phyloP scores from a whole-genome alignment of 257 asterid species.

The Nicotiana otophora region DNA sequence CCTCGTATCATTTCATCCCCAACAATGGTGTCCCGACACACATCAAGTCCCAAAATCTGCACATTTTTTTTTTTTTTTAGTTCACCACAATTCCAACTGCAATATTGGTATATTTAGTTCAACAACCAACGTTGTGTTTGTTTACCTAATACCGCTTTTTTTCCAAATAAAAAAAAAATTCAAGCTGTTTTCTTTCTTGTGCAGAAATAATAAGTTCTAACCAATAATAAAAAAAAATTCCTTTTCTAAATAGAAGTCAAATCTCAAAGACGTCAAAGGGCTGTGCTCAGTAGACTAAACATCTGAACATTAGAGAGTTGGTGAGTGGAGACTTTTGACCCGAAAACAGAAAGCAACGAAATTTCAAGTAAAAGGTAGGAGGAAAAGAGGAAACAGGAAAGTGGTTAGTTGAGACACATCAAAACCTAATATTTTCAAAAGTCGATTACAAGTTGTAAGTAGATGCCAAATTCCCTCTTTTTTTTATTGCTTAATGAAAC shows the following conservation, averaged over 20 bases:
- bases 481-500: background rate
- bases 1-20: constrained; percentile 70
- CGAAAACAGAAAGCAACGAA: background rate
- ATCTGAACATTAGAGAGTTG: constrained; percentile 4
- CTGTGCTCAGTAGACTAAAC: background rate
- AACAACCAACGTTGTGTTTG: background rate
- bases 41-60: constrained; percentile 59
- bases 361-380: background rate
- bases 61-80: background rate
- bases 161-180: background rate
- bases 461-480: background rate
- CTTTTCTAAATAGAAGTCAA: background rate
- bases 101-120: background rate
- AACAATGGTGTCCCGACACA: constrained; percentile 52
- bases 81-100: background rate
- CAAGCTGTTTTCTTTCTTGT: background rate
- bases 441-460: background rate
- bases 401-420: constrained; percentile 10
- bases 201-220: background rate
- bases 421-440: background rate
- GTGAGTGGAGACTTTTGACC: constrained; percentile 23
- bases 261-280: background rate
- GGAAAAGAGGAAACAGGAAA: background rate
- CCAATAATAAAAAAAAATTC: background rate
- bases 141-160: background rate